These are phyloP conservation scores for Dactylonectria estremocensis DNA, from an alignment of 2,329 filamentous ascomycete genomes.

Conservation along the genomic window DNA sequence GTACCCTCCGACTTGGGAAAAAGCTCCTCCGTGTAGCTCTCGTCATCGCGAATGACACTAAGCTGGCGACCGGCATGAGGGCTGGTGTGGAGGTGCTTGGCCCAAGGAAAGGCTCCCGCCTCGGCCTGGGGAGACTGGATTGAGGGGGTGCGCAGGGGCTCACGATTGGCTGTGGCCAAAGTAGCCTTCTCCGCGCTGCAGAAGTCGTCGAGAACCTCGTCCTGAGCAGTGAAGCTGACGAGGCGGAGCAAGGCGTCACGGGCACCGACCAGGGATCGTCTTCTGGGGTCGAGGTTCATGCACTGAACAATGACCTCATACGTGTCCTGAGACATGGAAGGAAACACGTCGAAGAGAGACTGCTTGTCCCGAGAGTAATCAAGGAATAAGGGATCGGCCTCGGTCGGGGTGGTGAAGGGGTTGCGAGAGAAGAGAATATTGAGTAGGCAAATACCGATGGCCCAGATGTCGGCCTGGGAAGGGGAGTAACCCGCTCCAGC, in stretches of 20 bases:
- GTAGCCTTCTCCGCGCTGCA: conserved; percentile 85
- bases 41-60: conserved; percentile 86
- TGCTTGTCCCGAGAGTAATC: conserved; percentile 96
- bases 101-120: conserved; percentile 92
- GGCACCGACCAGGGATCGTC: conserved; percentile 85
- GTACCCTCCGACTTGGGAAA: conserved; percentile 84
- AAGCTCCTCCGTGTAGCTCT: conserved; percentile 86
- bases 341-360: conserved; percentile 97
- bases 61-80: conserved; percentile 85
- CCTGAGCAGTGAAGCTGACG: conserved; percentile 93
- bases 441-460: conserved; percentile 94
- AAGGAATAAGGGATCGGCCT: conserved; percentile 91
- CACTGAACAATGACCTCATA: conserved; percentile 94
- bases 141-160: conserved; percentile 95
- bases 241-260: conserved; percentile 84
- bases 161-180: conserved; percentile 89
- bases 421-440: conserved; percentile 98
- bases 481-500: conserved; percentile 90
- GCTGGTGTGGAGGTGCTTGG: conserved; percentile 86
- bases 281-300: conserved; percentile 90
- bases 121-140: conserved; percentile 90
- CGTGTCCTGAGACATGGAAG: conserved; percentile 98
- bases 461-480: conserved; percentile 95
- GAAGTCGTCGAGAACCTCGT: conserved; percentile 94
- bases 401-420: conserved; percentile 91